These are phyloP conservation scores for Komagataea norvegica DNA, from an alignment of 1,139 yeast genomes.

Conservation along the genomic window DNA sequence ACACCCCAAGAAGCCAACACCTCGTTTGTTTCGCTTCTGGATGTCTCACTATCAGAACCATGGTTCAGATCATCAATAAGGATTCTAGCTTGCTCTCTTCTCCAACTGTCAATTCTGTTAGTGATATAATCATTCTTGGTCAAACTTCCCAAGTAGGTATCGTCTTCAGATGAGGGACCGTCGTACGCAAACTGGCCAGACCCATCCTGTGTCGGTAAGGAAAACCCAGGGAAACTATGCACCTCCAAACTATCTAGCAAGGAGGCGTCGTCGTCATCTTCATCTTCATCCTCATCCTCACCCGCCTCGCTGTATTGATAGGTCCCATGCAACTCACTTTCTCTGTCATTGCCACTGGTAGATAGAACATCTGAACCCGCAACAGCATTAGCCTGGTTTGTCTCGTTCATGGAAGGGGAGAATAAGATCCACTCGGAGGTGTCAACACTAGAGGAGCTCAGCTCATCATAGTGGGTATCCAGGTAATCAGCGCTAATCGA, in stretches of 20 bases:
- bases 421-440: constrained; percentile 26
- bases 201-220: constrained; percentile 17
- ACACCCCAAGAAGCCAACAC: constrained; percentile 28
- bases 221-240: constrained; percentile 6
- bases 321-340: not conserved
- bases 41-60: constrained; percentile 9
- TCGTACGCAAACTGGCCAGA: constrained; percentile 14
- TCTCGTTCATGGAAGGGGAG: constrained; percentile 18
- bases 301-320: not conserved
- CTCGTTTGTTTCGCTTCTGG: constrained; percentile 12
- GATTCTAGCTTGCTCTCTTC: constrained; percentile 24
- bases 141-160: constrained; percentile 11
- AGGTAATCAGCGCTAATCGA: not conserved
- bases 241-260: constrained; percentile 24
- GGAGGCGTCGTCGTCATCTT: constrained; percentile 24
- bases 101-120: constrained; percentile 26
- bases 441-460: constrained; percentile 22
- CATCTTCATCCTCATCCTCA: constrained; percentile 14
- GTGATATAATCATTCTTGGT: constrained; percentile 21
- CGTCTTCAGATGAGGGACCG: constrained; percentile 4
- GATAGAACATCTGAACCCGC: constrained; percentile 20
- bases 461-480: constrained; percentile 14
- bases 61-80: constrained; percentile 21
- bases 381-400: not conserved
- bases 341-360: constrained; percentile 14